Percentiles rank a stretch among this genome's conserved stretches.
These are phyloP conservation scores for Zoysia japonica DNA, from an alignment of 176 grass and related monocot species.

Conservation along the genomic window DNA sequence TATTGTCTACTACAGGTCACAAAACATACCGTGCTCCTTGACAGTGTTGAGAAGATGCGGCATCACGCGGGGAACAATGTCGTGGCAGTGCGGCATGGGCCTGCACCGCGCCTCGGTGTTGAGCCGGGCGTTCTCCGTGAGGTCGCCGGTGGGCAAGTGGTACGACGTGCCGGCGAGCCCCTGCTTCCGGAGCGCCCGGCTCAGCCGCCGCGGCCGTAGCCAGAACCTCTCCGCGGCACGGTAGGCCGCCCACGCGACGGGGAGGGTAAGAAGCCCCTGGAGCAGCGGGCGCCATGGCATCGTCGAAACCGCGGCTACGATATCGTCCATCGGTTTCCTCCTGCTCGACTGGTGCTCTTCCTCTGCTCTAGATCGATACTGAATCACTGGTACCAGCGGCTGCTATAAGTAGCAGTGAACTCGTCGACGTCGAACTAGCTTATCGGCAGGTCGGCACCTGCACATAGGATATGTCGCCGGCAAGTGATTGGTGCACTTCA, in stretches of 20 bases:
- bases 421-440: too few relatives aligned
- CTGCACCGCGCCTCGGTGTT: conserved; percentile 39
- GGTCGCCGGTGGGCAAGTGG: conserved; percentile 14
- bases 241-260: conserved; percentile 14
- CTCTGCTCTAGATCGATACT: too few relatives aligned
- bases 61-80: conserved; percentile 45
- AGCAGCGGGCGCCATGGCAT: conserved; percentile 21
- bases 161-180: conserved; percentile 56
- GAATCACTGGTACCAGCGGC: too few relatives aligned
- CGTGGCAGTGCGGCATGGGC: conserved; percentile 58
- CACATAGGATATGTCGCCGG: background rate
- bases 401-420: too few relatives aligned
- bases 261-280: conserved; percentile 19
- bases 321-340: conserved; percentile 13
- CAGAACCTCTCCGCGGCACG: conserved; percentile 32
- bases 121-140: too few relatives aligned
- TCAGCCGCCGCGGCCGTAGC: conserved; percentile 51
- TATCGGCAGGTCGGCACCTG: too few relatives aligned
- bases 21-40: conserved; percentile 40
- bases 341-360: background rate
- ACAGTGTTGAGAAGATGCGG: conserved; percentile 23
- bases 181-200: conserved; percentile 33
- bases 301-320: background rate
- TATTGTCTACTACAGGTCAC: too few relatives aligned
- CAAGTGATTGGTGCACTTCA: background rate